Percentiles rank a stretch among this genome's conserved stretches.
Conservation (phyloP, 352 stramenopile species). For the Chrysophaeum taylorii region DNA sequence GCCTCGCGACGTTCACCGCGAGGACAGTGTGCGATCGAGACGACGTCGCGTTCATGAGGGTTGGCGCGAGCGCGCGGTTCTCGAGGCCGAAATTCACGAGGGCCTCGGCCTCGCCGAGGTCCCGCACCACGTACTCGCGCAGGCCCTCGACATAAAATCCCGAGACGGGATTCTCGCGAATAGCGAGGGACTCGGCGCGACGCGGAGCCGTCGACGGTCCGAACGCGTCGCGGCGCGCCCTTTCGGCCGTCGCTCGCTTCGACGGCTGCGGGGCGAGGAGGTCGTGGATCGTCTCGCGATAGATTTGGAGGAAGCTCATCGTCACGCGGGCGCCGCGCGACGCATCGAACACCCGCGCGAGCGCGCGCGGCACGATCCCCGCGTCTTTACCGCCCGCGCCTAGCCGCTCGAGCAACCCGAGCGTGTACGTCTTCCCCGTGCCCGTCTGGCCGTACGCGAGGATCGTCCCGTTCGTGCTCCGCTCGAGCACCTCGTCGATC, state of each 20-base stretch:
- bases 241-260: neutral
- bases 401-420: constrained; percentile 24
- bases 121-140: constrained; percentile 12
- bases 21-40: constrained; percentile 26
- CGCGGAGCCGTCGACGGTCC: neutral
- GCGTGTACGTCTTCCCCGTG: constrained; percentile 17
- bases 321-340: constrained; percentile 10
- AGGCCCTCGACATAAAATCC: constrained; percentile 25
- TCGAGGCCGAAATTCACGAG: constrained; percentile 26
- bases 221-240: neutral
- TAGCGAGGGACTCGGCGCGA: neutral
- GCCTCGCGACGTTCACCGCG: too few relatives aligned
- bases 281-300: constrained; percentile 24
- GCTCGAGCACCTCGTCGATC: neutral
- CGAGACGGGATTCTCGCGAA: constrained; percentile 18
- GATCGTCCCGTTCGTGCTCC: neutral
- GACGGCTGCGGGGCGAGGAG: constrained; percentile 12
- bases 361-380: constrained; percentile 24
- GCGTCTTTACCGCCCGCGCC: neutral
- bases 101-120: constrained; percentile 18
- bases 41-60: constrained; percentile 29
- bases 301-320: constrained; percentile 31
- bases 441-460: constrained; percentile 7
- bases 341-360: constrained; percentile 21
- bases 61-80: constrained; percentile 19